These are phyloP conservation scores for Elaeagnus macrophylla DNA, from an alignment of 306 rosid genomes.

Conservation along the genomic window DNA sequence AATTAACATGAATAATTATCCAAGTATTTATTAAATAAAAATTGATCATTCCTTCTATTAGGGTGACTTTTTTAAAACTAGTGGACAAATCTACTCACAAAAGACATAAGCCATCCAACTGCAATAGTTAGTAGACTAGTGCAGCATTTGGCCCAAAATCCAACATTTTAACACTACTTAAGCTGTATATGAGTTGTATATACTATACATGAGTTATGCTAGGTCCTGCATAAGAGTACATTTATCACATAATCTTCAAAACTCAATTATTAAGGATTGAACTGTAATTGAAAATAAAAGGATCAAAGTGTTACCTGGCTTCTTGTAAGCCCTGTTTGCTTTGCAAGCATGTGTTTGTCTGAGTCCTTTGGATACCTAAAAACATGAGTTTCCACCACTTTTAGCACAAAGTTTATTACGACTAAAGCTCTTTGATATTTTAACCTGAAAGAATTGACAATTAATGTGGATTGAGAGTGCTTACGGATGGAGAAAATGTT, in stretches of 20 bases:
- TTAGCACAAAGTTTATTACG: neutral
- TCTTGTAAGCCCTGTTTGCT: slow-evolving; percentile 92
- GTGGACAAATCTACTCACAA: too few species aligned
- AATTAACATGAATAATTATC: too few species aligned
- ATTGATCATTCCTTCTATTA: too few species aligned
- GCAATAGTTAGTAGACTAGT: too few species aligned
- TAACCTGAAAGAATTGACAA: neutral
- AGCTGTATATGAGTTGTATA: neutral
- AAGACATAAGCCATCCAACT: too few species aligned
- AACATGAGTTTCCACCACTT: slow-evolving; percentile 7
- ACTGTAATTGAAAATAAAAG: neutral
- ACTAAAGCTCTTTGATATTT: neutral
- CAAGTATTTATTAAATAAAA: too few species aligned
- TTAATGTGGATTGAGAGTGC: slow-evolving; percentile 9
- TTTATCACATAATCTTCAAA: too few species aligned
- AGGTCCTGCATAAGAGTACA: neutral
- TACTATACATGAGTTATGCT: neutral
- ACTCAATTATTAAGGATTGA: too few species aligned
- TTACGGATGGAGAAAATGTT: slow-evolving; percentile 99
- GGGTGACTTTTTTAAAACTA: too few species aligned
- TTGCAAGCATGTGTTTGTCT: slow-evolving; percentile 90
- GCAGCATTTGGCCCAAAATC: too few species aligned
- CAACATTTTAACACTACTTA: neutral
- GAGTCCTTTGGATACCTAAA: slow-evolving; percentile 93
- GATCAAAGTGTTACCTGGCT: slow-evolving; percentile 57